Evolutionary conservation across 106 monocot genomes (phyloP), one percentile per base, ranked within the genome.

Genomic region (Allium fistulosum): DNA sequence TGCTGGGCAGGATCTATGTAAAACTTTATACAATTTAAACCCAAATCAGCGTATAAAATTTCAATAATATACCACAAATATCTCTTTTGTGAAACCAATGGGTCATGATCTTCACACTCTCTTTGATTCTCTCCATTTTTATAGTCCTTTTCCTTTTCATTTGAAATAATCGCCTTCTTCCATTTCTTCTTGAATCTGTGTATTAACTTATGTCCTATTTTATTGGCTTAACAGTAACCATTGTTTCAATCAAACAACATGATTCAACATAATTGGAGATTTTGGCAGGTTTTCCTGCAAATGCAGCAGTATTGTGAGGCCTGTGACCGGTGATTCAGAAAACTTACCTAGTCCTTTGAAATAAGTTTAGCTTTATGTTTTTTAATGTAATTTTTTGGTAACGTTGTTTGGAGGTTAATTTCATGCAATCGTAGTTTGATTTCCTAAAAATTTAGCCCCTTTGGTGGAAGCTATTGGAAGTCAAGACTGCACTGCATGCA

Each of bases 91-190:
- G n/a, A n/a, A n/a, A n/a, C n/a, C n/a, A 18, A 64, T 64, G 64
- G 64, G 64, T 46, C 64, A 49, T 6, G 48, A 15, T 10, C 48
- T 64, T 64, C 64, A 48, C 64, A 48, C 64, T 64, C 48, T 15
- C 64, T 16, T 64, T 49, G 7, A n/a, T n/a, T n/a, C n/a, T 64
- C 64, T 64, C 48, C 7, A 46, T 49, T 49, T 49, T 49, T 48
- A n/a, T 49, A 48, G 16, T 64, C 10, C 6, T 49, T 49, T 64
- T 17, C 48, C 64, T 28, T 64, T n/a, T 49, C 49, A 7, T 2
- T 49, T 2, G 16, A 46, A 48, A 9, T 64, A 64, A 64, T 64
- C 48, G 46, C 64, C 1, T 2, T 5, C n/a, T 49, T n/a, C 46
- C 49, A 8, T 37, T 13, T 18, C 48, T 14, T n/a, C 16, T 17